These are phyloP conservation scores for Knufia petricola DNA, from an alignment of 2,329 filamentous ascomycete species.

Conservation along the genomic window DNA sequence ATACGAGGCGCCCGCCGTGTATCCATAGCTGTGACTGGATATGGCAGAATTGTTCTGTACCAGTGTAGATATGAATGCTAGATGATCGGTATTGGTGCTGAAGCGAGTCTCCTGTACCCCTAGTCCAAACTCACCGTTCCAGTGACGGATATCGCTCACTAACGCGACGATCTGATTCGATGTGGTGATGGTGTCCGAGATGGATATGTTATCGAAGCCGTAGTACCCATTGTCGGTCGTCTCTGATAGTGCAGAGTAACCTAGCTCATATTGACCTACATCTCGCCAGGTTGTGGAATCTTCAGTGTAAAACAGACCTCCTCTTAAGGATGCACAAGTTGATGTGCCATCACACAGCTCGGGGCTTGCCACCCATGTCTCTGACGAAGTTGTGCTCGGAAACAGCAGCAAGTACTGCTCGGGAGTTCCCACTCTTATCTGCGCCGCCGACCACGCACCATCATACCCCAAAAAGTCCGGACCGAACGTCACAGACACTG, in stretches of 20 bases:
- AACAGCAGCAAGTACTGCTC: constrained; percentile 26
- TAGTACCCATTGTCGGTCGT: constrained; percentile 26
- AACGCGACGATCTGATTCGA: constrained; percentile 27
- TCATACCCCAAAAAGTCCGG: constrained; percentile 24
- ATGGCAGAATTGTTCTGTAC: constrained; percentile 24
- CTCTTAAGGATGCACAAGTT: constrained; percentile 23
- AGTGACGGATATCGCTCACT: constrained; percentile 27
- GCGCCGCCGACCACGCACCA: constrained; percentile 25
- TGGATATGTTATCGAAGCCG: constrained; percentile 28
- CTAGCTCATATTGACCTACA: constrained; percentile 24
- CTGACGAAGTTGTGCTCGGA: constrained; percentile 25
- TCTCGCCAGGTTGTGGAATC: constrained; percentile 27
- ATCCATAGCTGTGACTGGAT: constrained; percentile 27
- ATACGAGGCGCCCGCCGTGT: constrained; percentile 28
- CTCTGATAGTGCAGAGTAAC: constrained; percentile 15
- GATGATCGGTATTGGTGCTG: constrained; percentile 17
- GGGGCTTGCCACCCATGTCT: constrained; percentile 26
- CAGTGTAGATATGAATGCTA: constrained; percentile 24
- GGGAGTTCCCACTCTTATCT: constrained; percentile 25
- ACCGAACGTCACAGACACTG: constrained; percentile 9
- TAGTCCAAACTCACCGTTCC: constrained; percentile 28
- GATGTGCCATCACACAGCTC: constrained; percentile 24
- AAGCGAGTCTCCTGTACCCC: constrained; percentile 25
- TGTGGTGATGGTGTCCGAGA: constrained; percentile 22
- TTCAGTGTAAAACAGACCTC: constrained; percentile 27